A percentile compares a stretch with the other conserved stretches of the same genome.
These are phyloP conservation scores for Citrus trifoliata DNA, from an alignment of 345 rosid genomes.

Conservation along the genomic window DNA sequence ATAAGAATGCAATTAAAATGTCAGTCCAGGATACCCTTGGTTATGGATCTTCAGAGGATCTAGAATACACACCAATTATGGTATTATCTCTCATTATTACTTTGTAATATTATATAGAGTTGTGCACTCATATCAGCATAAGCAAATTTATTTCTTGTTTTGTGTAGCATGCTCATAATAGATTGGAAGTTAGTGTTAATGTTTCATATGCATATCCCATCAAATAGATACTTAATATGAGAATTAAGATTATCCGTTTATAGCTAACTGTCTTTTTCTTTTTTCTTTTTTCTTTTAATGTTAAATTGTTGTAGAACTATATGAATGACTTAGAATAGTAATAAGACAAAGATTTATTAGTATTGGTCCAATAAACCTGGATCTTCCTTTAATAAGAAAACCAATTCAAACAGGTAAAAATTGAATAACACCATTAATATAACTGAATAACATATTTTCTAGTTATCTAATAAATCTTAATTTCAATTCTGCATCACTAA, in stretches of 20 bases:
- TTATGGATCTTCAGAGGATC: slow-evolving; percentile 29
- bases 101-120: background rate
- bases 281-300: too few species aligned
- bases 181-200: background rate
- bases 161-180: background rate
- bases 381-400: background rate
- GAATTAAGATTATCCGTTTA: background rate
- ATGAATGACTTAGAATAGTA: background rate
- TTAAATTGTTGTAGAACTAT: background rate
- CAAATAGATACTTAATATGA: background rate
- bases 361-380: background rate
- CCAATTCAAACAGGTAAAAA: background rate
- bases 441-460: background rate
- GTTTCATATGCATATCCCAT: background rate
- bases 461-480: too few species aligned
- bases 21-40: slow-evolving; percentile 58
- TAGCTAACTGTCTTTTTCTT: background rate
- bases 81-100: slow-evolving; percentile 18
- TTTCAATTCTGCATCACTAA: background rate
- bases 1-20: slow-evolving; percentile 49
- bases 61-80: slow-evolving; percentile 26
- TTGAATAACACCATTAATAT: background rate
- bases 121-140: background rate
- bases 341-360: background rate
- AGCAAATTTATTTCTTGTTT: background rate